phyloP scores from a whole-genome alignment of 129 eudicot species.

The Lactuca sativa region DNA sequence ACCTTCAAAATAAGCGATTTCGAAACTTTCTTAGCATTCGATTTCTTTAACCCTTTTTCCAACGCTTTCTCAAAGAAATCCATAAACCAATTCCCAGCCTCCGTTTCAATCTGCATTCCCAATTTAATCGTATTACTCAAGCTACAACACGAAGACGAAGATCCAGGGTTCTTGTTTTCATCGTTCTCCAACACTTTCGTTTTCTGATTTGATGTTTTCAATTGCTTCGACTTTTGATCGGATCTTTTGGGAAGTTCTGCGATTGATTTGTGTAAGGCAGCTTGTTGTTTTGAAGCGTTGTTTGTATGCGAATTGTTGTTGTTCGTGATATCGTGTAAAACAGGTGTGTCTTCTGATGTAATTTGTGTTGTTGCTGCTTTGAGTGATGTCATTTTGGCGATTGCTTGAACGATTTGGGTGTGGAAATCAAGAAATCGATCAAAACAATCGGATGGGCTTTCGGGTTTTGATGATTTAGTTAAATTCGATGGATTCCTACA shows the following conservation, averaged over 20 bases:
- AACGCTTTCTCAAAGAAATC: constrained; percentile 78
- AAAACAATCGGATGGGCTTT: constrained; percentile 70
- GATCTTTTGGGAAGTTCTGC: constrained; percentile 61
- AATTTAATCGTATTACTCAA: constrained; percentile 62
- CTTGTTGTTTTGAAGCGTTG: constrained; percentile 54
- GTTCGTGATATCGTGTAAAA: constrained; percentile 47
- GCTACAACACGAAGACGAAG: constrained; percentile 28
- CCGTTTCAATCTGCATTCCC: constrained; percentile 83
- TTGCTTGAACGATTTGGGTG: constrained; percentile 76
- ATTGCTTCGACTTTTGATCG: constrained; percentile 72
- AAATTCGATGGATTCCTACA: constrained; percentile 71
- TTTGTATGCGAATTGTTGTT: constrained; percentile 32
- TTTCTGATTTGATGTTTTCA: constrained; percentile 50
- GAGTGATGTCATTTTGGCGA: constrained; percentile 81
- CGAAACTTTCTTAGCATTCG: constrained; percentile 56
- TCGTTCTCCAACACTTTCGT: constrained; percentile 46
- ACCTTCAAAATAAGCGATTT: constrained; percentile 78
- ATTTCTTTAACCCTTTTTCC: constrained; percentile 67
- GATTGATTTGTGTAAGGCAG: constrained; percentile 53
- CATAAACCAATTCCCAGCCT: constrained; percentile 96
- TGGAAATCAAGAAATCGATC: constrained; percentile 93
- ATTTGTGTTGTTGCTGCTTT: constrained; percentile 68
- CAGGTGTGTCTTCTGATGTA: constrained; percentile 36
- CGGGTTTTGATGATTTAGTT: constrained; percentile 73
- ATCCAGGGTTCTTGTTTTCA: constrained; percentile 75